Base-by-base conservation (phyloP, 164 flowering plant genomes). In the Vitis rotundifolia region DNA sequence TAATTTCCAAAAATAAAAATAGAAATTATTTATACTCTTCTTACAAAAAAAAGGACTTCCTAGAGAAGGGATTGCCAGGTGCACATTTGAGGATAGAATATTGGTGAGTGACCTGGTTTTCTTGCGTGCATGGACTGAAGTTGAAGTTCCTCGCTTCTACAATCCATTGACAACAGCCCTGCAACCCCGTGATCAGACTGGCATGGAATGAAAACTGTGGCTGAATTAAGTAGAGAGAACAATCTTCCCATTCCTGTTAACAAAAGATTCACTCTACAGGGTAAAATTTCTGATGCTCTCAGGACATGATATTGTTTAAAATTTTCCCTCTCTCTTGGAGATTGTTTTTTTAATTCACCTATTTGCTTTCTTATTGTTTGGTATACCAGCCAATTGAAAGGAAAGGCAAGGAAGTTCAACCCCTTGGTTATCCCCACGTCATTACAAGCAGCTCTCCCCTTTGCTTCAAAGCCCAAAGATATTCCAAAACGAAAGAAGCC, bases 31-130 rank as follows among this genome's bases (percentile, higher is more conserved):
- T n/a, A n/a, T n/a, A n/a, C n/a, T n/a, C n/a, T n/a, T n/a, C n/a
- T n/a, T n/a, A n/a, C n/a, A n/a, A n/a, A 91, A 79, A 31, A 73
- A 95, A 55, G 92, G 89, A n/a, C 60, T 19, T 37, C 75, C 80
- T 19, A 78, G 71, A 71, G 97, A 89, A 77, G 97, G 98, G 63
- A 87, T 91, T 76, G 99, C 89, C 14, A 82, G 99, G 79, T 95
- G 99, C 86, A 93, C 98, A 3, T 95, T 95, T 77, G 98, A 95
- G 85, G 99, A 95, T 67, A 85, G 74, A 73, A 90, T 95, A 64
- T 80, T 88, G 70, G 91, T 91, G 98, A 91, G 97, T 60, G 98
- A 95, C 80, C 86, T 91, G 59, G 97, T 95, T 59, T 93, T 89
- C 77, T 68, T 95, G 77, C 87, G 93, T 29, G 93, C 97, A 53